Percentiles rank a stretch among this genome's conserved stretches.
Conservation (phyloP, 2,329 filamentous ascomycete genomes). For the Talaromyces albobiverticillius region DNA sequence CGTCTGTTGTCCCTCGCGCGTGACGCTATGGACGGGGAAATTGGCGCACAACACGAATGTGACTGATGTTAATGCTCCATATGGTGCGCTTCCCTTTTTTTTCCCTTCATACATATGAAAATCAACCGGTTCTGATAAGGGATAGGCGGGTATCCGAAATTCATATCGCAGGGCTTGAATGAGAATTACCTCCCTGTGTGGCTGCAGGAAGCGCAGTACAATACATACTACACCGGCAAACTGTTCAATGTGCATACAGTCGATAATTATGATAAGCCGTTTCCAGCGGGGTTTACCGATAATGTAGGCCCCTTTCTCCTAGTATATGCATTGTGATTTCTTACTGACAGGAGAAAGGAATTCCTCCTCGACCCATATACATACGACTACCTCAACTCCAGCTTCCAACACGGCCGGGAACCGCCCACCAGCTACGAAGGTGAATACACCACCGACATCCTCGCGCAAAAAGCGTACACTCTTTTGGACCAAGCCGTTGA, state of each 20-base stretch:
- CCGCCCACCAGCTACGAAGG: conserved; percentile 53
- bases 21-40: conserved; percentile 62
- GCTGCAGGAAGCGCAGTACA: conserved; percentile 67
- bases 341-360: no score
- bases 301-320: conserved; percentile 30
- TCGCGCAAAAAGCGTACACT: conserved; percentile 54
- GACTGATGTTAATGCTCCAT: conserved; percentile 44
- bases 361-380: conserved; percentile 65
- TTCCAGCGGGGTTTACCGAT: conserved; percentile 58
- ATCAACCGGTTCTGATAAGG: not conserved
- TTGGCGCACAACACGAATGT: conserved; percentile 68
- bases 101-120: not conserved
- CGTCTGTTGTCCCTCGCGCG: conserved; percentile 64
- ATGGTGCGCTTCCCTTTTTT: conserved; percentile 17
- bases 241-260: conserved; percentile 64
- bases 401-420: conserved; percentile 58
- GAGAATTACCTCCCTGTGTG: conserved; percentile 67
- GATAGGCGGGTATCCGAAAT: conserved; percentile 57
- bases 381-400: conserved; percentile 63
- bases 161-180: conserved; percentile 63
- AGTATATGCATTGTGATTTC: no score
- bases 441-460: conserved; percentile 56
- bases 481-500: conserved; percentile 59
- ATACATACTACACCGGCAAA: conserved; percentile 69
- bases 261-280: conserved; percentile 60